These are phyloP conservation scores for Croton laevigatus DNA, from an alignment of 441 rosid species.

Conservation along the genomic window DNA sequence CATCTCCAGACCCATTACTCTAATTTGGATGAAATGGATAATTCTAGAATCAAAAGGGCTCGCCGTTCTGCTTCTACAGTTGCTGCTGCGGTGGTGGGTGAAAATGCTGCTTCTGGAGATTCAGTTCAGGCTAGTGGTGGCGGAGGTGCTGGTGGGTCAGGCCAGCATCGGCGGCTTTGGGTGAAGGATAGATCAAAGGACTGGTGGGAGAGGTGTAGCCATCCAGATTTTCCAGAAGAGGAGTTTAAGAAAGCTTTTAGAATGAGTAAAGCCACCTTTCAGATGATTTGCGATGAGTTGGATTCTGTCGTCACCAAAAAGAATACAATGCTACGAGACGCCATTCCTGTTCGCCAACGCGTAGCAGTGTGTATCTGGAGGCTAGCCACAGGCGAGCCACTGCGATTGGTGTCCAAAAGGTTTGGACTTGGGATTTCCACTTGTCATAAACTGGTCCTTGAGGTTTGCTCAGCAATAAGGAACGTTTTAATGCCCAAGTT, in stretches of 20 bases:
- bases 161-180: conserved; percentile 63
- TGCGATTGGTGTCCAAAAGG: conserved; percentile 71
- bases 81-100: conserved; percentile 26
- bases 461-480: conserved; percentile 74
- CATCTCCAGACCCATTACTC: conserved; percentile 39
- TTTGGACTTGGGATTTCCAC: conserved; percentile 89
- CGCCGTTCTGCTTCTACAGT: conserved; percentile 32
- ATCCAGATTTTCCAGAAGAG: conserved; percentile 61
- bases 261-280: conserved; percentile 76
- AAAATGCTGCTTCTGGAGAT: conserved; percentile 19
- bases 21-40: conserved; percentile 33
- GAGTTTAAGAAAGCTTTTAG: conserved; percentile 67
- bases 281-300: conserved; percentile 62
- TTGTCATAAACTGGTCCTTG: conserved; percentile 85
- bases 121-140: conserved; percentile 11
- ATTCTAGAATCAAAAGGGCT: conserved; percentile 38
- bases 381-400: conserved; percentile 77
- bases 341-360: conserved; percentile 85
- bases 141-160: conserved; percentile 8
- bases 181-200: conserved; percentile 80
- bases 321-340: conserved; percentile 83
- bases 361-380: conserved; percentile 90
- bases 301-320: conserved; percentile 67
- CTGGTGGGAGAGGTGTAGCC: conserved; percentile 78
- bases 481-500: conserved; percentile 69